phyloP scores from a whole-genome alignment of 805 yeast genomes.

The Lachancea meyersii region DNA sequence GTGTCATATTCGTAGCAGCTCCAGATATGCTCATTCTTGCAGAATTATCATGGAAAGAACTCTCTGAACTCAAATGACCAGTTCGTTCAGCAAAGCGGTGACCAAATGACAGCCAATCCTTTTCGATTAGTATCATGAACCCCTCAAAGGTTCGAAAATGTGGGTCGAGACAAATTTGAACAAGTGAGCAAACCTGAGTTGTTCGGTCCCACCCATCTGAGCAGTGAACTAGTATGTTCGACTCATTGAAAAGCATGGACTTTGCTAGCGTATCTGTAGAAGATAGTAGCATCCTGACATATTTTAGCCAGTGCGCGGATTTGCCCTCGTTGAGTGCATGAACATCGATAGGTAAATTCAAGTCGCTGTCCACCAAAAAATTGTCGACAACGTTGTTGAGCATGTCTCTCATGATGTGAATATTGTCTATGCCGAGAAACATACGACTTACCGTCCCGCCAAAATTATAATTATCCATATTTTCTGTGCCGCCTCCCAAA shows the following conservation, averaged over 20 bases:
- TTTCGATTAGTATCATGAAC: slow-evolving; percentile 76
- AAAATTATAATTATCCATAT: slow-evolving; percentile 74
- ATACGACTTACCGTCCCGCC: slow-evolving; percentile 51
- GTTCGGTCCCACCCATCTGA: slow-evolving; percentile 99
- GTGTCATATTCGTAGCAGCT: slow-evolving; percentile 10
- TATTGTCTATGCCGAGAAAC: slow-evolving; percentile 87
- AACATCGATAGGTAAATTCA: slow-evolving; percentile 46
- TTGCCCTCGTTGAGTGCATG: slow-evolving; percentile 47
- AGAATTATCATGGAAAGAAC: slow-evolving; percentile 40
- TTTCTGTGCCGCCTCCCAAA: slow-evolving; percentile 96
- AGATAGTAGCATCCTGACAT: slow-evolving; percentile 59
- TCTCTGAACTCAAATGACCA: slow-evolving; percentile 62
- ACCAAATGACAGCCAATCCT: slow-evolving; percentile 95
- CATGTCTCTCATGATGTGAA: slow-evolving; percentile 91
- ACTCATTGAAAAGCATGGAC: slow-evolving; percentile 74
- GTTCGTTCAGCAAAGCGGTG: slow-evolving; percentile 80
- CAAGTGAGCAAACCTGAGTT: slow-evolving; percentile 76
- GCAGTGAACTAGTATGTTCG: slow-evolving; percentile 84
- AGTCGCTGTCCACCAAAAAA: slow-evolving; percentile 61
- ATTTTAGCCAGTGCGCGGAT: slow-evolving; percentile 69
- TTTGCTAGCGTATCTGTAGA: slow-evolving; percentile 74
- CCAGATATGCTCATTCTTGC: slow-evolving; percentile 13
- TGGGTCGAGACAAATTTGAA: slow-evolving; percentile 86
- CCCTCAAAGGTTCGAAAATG: slow-evolving; percentile 84
- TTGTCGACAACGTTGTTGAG: slow-evolving; percentile 52